Base-by-base conservation (phyloP, 805 yeast species). In the Kuraishia ogatae region DNA sequence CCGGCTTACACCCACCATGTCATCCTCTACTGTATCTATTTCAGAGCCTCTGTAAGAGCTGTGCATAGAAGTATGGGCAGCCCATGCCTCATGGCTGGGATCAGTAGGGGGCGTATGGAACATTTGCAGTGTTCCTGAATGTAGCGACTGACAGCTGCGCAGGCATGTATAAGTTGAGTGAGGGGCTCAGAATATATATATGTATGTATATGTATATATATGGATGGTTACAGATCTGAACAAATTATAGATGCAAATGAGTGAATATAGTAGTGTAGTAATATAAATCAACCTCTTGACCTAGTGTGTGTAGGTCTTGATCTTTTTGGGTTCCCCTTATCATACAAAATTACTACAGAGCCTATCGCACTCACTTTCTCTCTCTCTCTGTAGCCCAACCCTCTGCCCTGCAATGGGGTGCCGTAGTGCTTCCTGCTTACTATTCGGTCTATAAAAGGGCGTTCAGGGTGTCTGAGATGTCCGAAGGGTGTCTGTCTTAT, bases 31-130 rank as follows among this genome's bases (percentile, higher is more conserved):
- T 35, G 43, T 35, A 15, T 35, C 43, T 17, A 35, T 35, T 49
- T 19, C 51, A 7, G 51, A 19, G 17, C 29, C 51, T 10, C 59
- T 59, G 53, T 66, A 65, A 2, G 71, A 66, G 50, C 56, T 62
- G 21, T 56, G 53, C 20, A 65, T 55, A 0, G 71, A 58, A 1
- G 66, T 55, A 2, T 59, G 59, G 1, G 64, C 21, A 29, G 61
- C 57, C 72, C 72, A 68, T 4, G 62, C 57, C 20, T 63, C 60
- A 28, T 52, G 53, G 19, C 46, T 23, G 19, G 53, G 53, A 49
- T 65, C 68, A 1, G 67, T 66, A 7, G 71, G 71, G 5, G 72
- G 72, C 4, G 72, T 68, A 54, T 68, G 71, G 55, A 68, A 65
- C 72, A 68, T 65, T 13, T 53, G 43, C 43, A 35, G 43, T 35